phyloP scores from a whole-genome alignment of 306 rosid species.

The Prunus mongolica region DNA sequence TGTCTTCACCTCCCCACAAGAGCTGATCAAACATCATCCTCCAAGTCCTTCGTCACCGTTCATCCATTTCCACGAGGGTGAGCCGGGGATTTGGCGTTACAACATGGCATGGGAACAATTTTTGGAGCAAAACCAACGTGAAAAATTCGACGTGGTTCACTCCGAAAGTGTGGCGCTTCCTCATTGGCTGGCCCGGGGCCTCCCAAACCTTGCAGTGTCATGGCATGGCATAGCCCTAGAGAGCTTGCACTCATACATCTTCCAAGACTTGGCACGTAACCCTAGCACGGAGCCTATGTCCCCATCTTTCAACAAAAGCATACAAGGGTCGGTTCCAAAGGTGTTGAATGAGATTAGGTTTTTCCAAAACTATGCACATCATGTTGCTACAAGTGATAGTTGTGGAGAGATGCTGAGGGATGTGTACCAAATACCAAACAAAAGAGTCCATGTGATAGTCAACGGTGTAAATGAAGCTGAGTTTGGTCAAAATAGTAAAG shows the following conservation, averaged over 20 bases:
- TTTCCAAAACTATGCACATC: conserved; percentile 76
- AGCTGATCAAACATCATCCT: not conserved
- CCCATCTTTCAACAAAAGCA: conserved; percentile 52
- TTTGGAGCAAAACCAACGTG: conserved; percentile 41
- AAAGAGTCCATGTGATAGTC: conserved; percentile 84
- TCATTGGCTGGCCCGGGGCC: conserved; percentile 58
- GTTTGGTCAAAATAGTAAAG: conserved; percentile 41
- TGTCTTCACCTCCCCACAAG: conserved; percentile 68
- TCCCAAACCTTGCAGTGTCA: conserved; percentile 79
- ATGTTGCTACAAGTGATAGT: conserved; percentile 86
- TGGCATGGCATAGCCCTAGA: conserved; percentile 98
- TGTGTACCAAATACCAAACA: conserved; percentile 70
- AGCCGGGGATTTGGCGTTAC: conserved; percentile 79
- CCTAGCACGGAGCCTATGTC: conserved; percentile 45
- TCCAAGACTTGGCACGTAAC: conserved; percentile 67
- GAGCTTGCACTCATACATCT: conserved; percentile 75
- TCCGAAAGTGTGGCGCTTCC: conserved; percentile 95
- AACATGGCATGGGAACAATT: conserved; percentile 92
- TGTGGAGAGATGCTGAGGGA: conserved; percentile 93
- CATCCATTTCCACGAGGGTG: conserved; percentile 82
- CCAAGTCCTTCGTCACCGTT: conserved; percentile 49
- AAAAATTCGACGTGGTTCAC: conserved; percentile 81
- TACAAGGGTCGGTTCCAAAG: conserved; percentile 71
- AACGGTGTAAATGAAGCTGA: conserved; percentile 76
- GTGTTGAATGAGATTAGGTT: conserved; percentile 80